These are phyloP conservation scores for Boletus sensibilis DNA, from an alignment of 768 basidiomycete genomes.

Conservation along the genomic window DNA sequence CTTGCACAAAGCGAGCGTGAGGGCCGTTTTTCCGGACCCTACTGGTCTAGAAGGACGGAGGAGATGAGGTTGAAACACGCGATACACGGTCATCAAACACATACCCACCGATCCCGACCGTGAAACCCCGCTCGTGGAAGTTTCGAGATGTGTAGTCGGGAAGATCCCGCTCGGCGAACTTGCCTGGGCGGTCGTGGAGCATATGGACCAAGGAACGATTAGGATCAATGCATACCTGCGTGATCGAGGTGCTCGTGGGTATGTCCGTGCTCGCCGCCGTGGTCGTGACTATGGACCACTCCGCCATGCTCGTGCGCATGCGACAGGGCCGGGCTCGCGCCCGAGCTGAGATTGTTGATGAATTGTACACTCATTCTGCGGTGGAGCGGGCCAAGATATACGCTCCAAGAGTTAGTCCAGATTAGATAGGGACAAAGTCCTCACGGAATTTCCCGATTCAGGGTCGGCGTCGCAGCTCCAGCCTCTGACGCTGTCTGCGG, in stretches of 20 bases:
- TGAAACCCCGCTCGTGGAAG: constrained; percentile 93
- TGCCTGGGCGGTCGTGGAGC: constrained; percentile 52
- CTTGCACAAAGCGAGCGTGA: constrained; percentile 88
- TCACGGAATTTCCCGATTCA: constrained; percentile 15
- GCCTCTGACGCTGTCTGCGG: not conserved
- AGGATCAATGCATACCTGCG: constrained; percentile 53
- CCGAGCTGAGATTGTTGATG: constrained; percentile 61
- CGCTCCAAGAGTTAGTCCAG: not conserved
- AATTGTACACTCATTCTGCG: constrained; percentile 63
- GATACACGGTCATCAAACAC: constrained; percentile 24
- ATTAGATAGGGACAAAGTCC: not conserved
- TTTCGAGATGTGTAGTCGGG: constrained; percentile 83
- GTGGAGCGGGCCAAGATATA: not conserved
- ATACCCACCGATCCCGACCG: constrained; percentile 96
- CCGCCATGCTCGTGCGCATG: constrained; percentile 54
- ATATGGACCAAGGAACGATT: not conserved
- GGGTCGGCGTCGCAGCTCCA: not conserved
- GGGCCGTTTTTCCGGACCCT: constrained; percentile 96
- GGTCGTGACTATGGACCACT: constrained; percentile 47
- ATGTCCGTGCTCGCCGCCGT: constrained; percentile 83
- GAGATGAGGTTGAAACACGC: not conserved
- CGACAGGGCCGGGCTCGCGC: constrained; percentile 32
- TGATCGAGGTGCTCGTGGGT: constrained; percentile 92
- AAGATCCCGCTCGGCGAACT: constrained; percentile 87
- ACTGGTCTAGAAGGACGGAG: constrained; percentile 65